Evolutionary conservation across 2,329 filamentous ascomycete genomes (phyloP).

Genomic region (Peltaster fructicola): DNA sequence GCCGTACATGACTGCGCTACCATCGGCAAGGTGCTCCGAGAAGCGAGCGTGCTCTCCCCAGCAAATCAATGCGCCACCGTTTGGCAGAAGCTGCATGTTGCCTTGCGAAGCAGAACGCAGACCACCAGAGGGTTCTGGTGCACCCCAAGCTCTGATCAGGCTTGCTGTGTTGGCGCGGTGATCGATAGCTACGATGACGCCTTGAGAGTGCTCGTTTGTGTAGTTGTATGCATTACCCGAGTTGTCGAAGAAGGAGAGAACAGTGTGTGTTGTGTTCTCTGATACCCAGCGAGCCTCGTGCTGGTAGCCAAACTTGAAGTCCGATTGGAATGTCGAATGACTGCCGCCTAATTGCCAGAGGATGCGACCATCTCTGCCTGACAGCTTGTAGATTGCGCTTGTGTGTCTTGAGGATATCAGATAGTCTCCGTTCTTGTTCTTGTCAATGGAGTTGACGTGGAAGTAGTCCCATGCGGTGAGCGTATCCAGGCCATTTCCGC

Average conservation of each 20-base stretch:
- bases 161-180: slow-evolving; percentile 26
- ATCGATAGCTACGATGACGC: slow-evolving; percentile 30
- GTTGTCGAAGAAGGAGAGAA: slow-evolving; percentile 39
- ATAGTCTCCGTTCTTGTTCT: slow-evolving; percentile 31
- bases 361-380: slow-evolving; percentile 27
- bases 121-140: slow-evolving; percentile 27
- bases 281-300: slow-evolving; percentile 34
- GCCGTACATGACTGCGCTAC: slow-evolving; percentile 34
- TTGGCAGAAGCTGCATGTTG: slow-evolving; percentile 36
- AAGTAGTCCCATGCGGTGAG: slow-evolving; percentile 36
- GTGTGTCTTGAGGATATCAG: slow-evolving; percentile 31
- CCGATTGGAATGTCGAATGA: slow-evolving; percentile 29
- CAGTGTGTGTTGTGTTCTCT: slow-evolving; percentile 28
- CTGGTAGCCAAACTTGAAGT: slow-evolving; percentile 34
- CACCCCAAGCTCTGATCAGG: slow-evolving; percentile 30
- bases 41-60: slow-evolving; percentile 33
- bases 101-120: slow-evolving; percentile 35
- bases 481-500: slow-evolving; percentile 30
- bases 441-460: slow-evolving; percentile 36
- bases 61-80: slow-evolving; percentile 37
- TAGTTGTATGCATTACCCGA: slow-evolving; percentile 30
- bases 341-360: slow-evolving; percentile 34
- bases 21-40: slow-evolving; percentile 29
- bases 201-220: slow-evolving; percentile 23
- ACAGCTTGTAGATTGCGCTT: slow-evolving; percentile 31